These are phyloP conservation scores for Trypanosoma lewisi DNA, from an alignment of 208 protist genomes.

Conservation along the genomic window DNA sequence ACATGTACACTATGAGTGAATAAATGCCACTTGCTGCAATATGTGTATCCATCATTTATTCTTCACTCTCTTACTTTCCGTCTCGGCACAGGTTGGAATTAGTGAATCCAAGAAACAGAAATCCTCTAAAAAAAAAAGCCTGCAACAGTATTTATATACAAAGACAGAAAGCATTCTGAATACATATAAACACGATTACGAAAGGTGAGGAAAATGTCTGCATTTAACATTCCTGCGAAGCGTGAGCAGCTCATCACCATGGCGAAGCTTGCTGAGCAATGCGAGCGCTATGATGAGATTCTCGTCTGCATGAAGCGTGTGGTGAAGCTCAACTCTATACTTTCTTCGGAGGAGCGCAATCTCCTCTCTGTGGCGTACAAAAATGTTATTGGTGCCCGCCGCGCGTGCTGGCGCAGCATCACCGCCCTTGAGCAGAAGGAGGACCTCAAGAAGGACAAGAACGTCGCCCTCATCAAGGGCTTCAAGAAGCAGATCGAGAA, in stretches of 20 bases:
- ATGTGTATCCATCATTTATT: slow-evolving; percentile 14
- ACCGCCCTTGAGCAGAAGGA: slow-evolving; percentile 97
- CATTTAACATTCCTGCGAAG: slow-evolving; percentile 80
- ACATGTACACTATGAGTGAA: too few species aligned
- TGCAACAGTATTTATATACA: neutral
- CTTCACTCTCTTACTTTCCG: slow-evolving; percentile 11
- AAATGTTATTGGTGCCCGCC: slow-evolving; percentile 98
- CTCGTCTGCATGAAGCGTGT: slow-evolving; percentile 98
- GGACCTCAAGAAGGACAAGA: slow-evolving; percentile 86
- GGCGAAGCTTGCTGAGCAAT: slow-evolving; percentile 98
- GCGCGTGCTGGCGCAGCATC: slow-evolving; percentile 98
- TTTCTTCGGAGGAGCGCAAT: slow-evolving; percentile 99
- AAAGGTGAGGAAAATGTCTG: slow-evolving; percentile 21
- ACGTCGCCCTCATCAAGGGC: slow-evolving; percentile 91
- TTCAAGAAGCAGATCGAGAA: slow-evolving; percentile 97
- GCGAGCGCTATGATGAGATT: slow-evolving; percentile 99
- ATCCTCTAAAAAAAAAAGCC: neutral
- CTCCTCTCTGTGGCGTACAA: slow-evolving; percentile 99
- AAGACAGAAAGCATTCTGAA: neutral
- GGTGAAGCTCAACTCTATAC: slow-evolving; percentile 91
- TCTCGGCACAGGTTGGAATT: neutral
- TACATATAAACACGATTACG: neutral
- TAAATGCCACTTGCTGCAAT: too few species aligned
- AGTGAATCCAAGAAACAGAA: too few species aligned
- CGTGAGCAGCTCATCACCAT: slow-evolving; percentile 94